phyloP scores from a whole-genome alignment of 1,284 basidiomycete genomes.

The Spongiforma sp. region DNA sequence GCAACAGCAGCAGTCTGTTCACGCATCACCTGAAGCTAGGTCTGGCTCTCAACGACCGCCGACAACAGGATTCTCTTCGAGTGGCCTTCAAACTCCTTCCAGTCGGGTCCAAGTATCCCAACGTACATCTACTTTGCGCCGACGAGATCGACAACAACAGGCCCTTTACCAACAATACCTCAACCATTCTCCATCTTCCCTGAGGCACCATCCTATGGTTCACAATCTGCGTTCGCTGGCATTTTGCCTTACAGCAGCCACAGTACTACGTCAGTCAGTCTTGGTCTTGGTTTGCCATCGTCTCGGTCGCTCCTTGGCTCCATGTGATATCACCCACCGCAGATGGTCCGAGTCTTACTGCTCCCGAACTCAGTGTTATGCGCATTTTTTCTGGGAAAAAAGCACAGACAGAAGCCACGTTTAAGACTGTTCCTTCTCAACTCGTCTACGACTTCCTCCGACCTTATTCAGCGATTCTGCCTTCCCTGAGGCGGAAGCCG shows the following conservation, averaged over 20 bases:
- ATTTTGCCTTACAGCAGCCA: conserved; percentile 48
- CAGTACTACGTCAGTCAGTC: conserved; percentile 39
- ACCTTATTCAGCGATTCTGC: conserved; percentile 93
- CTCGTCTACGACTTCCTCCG: conserved; percentile 79
- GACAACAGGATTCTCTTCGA: conserved; percentile 34
- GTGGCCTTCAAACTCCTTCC: conserved; percentile 45
- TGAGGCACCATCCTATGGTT: conserved; percentile 73
- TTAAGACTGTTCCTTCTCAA: conserved; percentile 98
- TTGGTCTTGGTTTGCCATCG: conserved; percentile 56
- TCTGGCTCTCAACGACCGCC: conserved; percentile 34
- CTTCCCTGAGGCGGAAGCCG: conserved; percentile 64
- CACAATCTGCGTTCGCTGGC: conserved; percentile 62
- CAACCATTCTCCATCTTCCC: conserved; percentile 80
- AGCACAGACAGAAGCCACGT: conserved; percentile 91
- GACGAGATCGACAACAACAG: conserved; percentile 88
- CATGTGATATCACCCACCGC: conserved; percentile 66
- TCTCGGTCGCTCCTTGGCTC: conserved; percentile 72
- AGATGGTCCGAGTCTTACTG: conserved; percentile 64
- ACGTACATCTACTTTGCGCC: conserved; percentile 74
- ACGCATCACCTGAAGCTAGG: conserved; percentile 31
- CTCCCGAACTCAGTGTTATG: conserved; percentile 91
- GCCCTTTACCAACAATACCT: conserved; percentile 91
- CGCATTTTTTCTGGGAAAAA: conserved; percentile 93
- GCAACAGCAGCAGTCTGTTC: conserved; percentile 52
- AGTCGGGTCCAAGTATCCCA: conserved; percentile 36